These are phyloP conservation scores for Erythrophleum ivorense DNA, from an alignment of 331 rosid genomes.

Conservation along the genomic window DNA sequence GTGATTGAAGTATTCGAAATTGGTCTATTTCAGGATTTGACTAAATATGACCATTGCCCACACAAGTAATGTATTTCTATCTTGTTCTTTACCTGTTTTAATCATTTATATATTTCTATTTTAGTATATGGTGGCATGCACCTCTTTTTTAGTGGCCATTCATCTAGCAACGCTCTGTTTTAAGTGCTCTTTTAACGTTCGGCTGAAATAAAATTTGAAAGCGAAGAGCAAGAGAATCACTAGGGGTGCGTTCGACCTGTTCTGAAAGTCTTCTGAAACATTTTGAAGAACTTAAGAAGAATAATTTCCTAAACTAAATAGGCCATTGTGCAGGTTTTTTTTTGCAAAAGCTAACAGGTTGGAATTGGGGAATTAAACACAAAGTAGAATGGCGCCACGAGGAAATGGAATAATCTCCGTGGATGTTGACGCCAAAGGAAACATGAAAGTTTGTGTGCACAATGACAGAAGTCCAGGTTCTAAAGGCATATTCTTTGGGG, in stretches of 20 bases:
- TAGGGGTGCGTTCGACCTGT: neutral
- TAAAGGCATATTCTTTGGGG: slow-evolving; percentile 31
- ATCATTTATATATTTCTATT: neutral
- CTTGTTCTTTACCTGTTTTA: neutral
- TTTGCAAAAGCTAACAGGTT: neutral
- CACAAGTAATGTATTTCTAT: neutral
- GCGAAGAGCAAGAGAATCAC: neutral
- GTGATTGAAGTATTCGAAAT: neutral
- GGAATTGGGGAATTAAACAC: neutral
- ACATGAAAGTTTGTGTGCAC: neutral
- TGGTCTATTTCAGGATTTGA: neutral
- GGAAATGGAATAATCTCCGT: neutral
- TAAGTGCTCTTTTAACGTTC: neutral
- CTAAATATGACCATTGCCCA: neutral
- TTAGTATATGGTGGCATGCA: slow-evolving; percentile 6
- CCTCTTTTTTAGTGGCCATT: slow-evolving; percentile 2
- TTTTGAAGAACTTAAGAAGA: neutral
- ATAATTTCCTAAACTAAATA: neutral
- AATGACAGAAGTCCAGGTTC: neutral
- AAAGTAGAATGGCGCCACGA: neutral
- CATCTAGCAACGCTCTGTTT: neutral
- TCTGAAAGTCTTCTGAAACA: neutral
- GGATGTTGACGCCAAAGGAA: neutral
- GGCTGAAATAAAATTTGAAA: neutral
- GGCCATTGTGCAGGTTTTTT: neutral